phyloP scores from a whole-genome alignment of 2,329 filamentous ascomycete genomes.

The Colletotrichum navitas region DNA sequence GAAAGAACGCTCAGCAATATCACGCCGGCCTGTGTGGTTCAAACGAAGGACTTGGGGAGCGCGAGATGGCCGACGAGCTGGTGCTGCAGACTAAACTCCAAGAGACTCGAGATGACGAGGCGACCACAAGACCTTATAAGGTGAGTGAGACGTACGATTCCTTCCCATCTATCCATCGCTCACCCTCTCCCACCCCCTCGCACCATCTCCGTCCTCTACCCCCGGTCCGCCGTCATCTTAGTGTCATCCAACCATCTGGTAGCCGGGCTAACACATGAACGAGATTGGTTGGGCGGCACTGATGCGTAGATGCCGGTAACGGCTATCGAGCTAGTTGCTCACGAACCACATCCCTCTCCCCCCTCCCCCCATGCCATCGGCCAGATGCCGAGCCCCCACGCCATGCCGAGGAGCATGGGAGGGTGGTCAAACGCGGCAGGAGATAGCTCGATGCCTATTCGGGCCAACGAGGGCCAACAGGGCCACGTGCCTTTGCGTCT shows the following conservation, averaged over 20 bases:
- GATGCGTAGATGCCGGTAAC: slow-evolving; percentile 18
- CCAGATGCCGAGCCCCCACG: too few species aligned
- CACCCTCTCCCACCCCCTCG: neutral
- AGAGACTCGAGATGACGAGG: neutral
- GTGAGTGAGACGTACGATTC: neutral
- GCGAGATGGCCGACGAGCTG: slow-evolving; percentile 28
- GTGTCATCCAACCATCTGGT: neutral
- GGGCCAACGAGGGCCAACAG: slow-evolving; percentile 19
- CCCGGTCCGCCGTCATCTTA: neutral
- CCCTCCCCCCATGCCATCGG: neutral
- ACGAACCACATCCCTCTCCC: neutral
- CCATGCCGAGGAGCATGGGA: neutral
- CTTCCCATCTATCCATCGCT: neutral
- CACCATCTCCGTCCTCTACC: neutral
- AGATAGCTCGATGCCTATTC: slow-evolving; percentile 19
- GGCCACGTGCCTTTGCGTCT: slow-evolving; percentile 1
- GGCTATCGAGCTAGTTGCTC: neutral
- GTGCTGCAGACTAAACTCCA: slow-evolving; percentile 22
- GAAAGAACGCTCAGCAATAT: slow-evolving; percentile 31
- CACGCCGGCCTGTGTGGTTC: slow-evolving; percentile 16
- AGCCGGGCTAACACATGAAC: slow-evolving; percentile 1
- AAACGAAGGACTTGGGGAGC: slow-evolving; percentile 15
- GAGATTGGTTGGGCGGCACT: slow-evolving; percentile 19
- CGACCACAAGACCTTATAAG: slow-evolving; percentile 33
- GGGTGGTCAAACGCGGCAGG: neutral